These are phyloP conservation scores for Acer campestre DNA, from an alignment of 345 rosid genomes.

Conservation along the genomic window DNA sequence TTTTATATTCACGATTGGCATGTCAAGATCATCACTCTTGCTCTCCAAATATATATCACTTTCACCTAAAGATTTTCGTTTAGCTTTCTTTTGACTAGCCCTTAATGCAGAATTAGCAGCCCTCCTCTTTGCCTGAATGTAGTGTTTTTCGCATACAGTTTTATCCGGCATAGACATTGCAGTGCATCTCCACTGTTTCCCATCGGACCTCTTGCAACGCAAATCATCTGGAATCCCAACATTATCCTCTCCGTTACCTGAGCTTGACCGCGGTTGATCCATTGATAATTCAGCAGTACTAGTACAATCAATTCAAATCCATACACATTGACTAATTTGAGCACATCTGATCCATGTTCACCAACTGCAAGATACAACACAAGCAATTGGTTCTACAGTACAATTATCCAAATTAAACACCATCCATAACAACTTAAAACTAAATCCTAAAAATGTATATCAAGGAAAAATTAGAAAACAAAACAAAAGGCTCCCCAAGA, in stretches of 20 bases:
- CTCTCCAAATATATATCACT: conserved; percentile 67
- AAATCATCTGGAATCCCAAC: conserved; percentile 82
- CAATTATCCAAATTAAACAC: too few relatives aligned
- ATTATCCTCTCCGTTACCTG: conserved; percentile 66
- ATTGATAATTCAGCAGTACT: conserved; percentile 27
- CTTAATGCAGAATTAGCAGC: conserved; percentile 93
- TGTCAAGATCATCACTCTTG: conserved; percentile 65
- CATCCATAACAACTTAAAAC: too few relatives aligned
- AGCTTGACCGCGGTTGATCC: conserved; percentile 58
- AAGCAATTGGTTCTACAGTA: too few relatives aligned
- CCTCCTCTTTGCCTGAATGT: conserved; percentile 88
- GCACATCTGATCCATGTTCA: background rate
- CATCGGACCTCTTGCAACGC: conserved; percentile 98
- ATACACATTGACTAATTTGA: background rate
- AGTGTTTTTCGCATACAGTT: conserved; percentile 97
- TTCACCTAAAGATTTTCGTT: conserved; percentile 62
- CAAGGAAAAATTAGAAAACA: too few relatives aligned
- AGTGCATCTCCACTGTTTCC: conserved; percentile 99
- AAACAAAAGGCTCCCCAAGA: too few relatives aligned
- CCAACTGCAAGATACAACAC: background rate
- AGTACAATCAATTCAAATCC: conserved; percentile 21
- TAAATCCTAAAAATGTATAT: too few relatives aligned
- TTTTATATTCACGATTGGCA: conserved; percentile 44
- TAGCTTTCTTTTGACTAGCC: conserved; percentile 81
- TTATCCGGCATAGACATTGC: conserved; percentile 98